Evolutionary conservation across 345 rosid species (phyloP), one percentile per base, ranked within the genome.

Genomic region (Citropsis articulata): DNA sequence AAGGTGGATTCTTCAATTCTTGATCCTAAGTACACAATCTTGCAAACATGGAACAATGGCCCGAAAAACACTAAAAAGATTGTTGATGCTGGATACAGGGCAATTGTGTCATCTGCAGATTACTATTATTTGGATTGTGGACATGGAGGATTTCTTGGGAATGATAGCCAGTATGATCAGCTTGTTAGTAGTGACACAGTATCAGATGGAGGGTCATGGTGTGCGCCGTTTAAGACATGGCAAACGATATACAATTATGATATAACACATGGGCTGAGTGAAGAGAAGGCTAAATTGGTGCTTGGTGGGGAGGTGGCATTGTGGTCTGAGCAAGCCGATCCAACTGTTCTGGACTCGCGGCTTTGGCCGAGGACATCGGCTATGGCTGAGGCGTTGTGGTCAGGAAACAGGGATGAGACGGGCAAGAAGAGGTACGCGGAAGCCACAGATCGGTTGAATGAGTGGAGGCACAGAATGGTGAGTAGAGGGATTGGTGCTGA

Each of bases 251-350:
- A 95, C 77, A 87, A 95, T 79, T 92, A 95, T 74, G 97, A 93
- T 69, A 91, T 91, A 75, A 88, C 94, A 0, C 71, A 88, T 66
- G 94, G 94, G 30, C 81, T 93, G 83, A 83, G 83, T 19, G 81
- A 86, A 76, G 96, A 89, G 68, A 96, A 95, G 82, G 87, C 89
- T 31, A 86, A 83, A 73, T 79, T 93, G 76, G 99, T 93, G 36
- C 73, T 95, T 2, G 99, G 98, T 36, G 97, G 97, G 50, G 99
- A 93, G 77, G 98, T 93, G 62, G 97, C 93, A 21, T 80, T 93
- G 68, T 95, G 96, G 98, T 95, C 98, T n/a, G 99, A 93, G 82
- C 97, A 95, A 83, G 91, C 95, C 22, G 94, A 92, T 30, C 83
- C 93, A 0, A 81, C 88, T 0, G 93, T 91, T 75, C 61, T 95